phyloP scores from a whole-genome alignment of 1,284 basidiomycete species.

The Trichosporon coremiiforme region DNA sequence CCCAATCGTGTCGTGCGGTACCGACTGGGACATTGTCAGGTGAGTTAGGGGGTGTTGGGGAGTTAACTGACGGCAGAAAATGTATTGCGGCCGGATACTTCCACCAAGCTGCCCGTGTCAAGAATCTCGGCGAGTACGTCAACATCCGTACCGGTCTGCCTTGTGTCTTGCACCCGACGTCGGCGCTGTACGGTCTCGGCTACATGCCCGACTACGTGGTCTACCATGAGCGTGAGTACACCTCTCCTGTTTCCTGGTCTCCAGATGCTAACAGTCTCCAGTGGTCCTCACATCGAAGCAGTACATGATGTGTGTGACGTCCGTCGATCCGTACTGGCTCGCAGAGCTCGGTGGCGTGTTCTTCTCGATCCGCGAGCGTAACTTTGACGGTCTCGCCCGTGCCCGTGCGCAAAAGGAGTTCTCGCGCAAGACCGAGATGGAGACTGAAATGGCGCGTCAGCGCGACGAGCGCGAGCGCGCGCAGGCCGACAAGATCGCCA shows the following conservation, averaged over 20 bases:
- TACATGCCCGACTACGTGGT: constrained; percentile 96
- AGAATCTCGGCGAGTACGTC: constrained; percentile 98
- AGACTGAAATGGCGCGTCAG: constrained; percentile 79
- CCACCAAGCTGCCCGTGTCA: constrained; percentile 96
- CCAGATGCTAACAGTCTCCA: constrained; percentile 28
- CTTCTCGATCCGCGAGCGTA: constrained; percentile 92
- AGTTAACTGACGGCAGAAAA: constrained; percentile 65
- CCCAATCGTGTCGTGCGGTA: constrained; percentile 83
- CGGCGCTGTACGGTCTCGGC: constrained; percentile 92
- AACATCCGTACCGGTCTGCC: constrained; percentile 88
- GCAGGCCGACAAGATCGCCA: constrained; percentile 66
- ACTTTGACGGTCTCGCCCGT: constrained; percentile 74
- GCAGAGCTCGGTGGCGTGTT: constrained; percentile 91
- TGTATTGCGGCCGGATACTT: constrained; percentile 98
- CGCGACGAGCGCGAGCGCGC: constrained; percentile 70
- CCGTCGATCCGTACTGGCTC: constrained; percentile 93
- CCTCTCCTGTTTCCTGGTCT: constrained; percentile 29
- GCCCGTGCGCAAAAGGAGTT: constrained; percentile 83
- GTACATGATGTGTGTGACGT: constrained; percentile 96
- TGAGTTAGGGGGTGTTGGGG: constrained; percentile 45
- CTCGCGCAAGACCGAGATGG: constrained; percentile 82
- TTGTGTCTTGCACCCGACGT: constrained; percentile 81
- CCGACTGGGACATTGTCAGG: constrained; percentile 93
- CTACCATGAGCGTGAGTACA: constrained; percentile 74
- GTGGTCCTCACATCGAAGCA: constrained; percentile 87